phyloP scores from a whole-genome alignment of 1,284 basidiomycete genomes.

The Laetiporus sulphureus region DNA sequence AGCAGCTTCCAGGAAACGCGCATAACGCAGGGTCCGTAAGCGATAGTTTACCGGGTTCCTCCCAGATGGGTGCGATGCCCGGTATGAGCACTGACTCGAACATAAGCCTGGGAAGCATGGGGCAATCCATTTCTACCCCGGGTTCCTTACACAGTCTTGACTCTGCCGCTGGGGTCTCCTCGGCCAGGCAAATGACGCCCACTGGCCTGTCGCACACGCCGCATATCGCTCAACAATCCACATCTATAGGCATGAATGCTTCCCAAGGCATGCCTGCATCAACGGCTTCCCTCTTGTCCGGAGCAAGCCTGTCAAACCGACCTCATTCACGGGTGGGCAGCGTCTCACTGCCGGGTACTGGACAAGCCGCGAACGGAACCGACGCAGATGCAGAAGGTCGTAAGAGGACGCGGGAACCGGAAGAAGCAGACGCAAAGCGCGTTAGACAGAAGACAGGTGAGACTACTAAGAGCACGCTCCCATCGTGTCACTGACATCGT shows the following conservation, averaged over 20 bases:
- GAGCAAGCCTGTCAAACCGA: background rate
- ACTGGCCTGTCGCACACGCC: slow-evolving; percentile 13
- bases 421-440: slow-evolving; percentile 60
- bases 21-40: slow-evolving; percentile 11
- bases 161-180: background rate
- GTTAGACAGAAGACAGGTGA: slow-evolving; percentile 63
- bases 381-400: slow-evolving; percentile 40
- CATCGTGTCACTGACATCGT: no score
- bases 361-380: slow-evolving; percentile 11
- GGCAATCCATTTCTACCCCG: background rate
- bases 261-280: slow-evolving; percentile 6
- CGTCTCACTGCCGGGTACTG: slow-evolving; percentile 1
- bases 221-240: slow-evolving; percentile 8
- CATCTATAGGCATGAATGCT: slow-evolving; percentile 1
- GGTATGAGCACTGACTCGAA: slow-evolving; percentile 13
- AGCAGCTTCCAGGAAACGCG: slow-evolving; percentile 11
- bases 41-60: slow-evolving; percentile 10
- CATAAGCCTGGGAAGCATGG: slow-evolving; percentile 8
- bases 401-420: slow-evolving; percentile 62
- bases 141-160: slow-evolving; percentile 6
- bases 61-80: slow-evolving; percentile 23
- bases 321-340: slow-evolving; percentile 1
- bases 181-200: slow-evolving; percentile 3
- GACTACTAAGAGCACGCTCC: slow-evolving; percentile 15
- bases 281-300: slow-evolving; percentile 2